Base-by-base conservation (phyloP, 2,329 filamentous ascomycete genomes). In the Penicillium nordicum region DNA sequence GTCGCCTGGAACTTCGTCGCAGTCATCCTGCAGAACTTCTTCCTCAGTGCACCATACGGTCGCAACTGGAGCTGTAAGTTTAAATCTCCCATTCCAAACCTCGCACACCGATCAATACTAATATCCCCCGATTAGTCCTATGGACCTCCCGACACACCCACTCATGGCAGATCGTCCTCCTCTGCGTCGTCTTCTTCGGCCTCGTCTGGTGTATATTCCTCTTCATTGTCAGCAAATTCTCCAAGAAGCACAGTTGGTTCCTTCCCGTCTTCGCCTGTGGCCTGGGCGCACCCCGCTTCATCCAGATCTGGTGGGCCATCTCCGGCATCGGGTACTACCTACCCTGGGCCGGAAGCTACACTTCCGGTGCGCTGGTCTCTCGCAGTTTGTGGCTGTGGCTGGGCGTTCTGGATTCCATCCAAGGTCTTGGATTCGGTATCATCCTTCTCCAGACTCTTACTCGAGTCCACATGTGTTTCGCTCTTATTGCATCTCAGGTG, bases 341-440 rank as follows among this genome's bases (percentile, higher is more conserved):
- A 1, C 86, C 86, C 4, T 88, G 85, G 63, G 63, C 80, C 2
- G 82, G 82, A 29, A 72, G 76, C 1, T 78, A 79, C 16, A 72
- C 82, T 1, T 76, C 78, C 16, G 79, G 80, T 12, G 82, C 85
- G 0, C 69, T 88, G 0, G 72, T 83, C 6, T 82, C 82, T 2
- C 78, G 85, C 38, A 74, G 77, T 56, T 70, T 88, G 10, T 88
- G 86, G 85, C 77, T 88, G 9, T 88, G 85, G 85, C 79, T 88
- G 1, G 85, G 85, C 45, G 79, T 87, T 2, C 74, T 88, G 12
- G 86, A 88, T 63, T 79, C 83, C 5, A 75, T 88, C 10, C 86
- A 88, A 67, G 84, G 84, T 48, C 82, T 88, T 4, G 85, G 86
- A 4, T 81, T 88, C 53, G 85, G 85, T 58, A 88, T 88, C 83